These are phyloP conservation scores for Venturia nashicola DNA, from an alignment of 2,329 filamentous ascomycete species.

Conservation along the genomic window DNA sequence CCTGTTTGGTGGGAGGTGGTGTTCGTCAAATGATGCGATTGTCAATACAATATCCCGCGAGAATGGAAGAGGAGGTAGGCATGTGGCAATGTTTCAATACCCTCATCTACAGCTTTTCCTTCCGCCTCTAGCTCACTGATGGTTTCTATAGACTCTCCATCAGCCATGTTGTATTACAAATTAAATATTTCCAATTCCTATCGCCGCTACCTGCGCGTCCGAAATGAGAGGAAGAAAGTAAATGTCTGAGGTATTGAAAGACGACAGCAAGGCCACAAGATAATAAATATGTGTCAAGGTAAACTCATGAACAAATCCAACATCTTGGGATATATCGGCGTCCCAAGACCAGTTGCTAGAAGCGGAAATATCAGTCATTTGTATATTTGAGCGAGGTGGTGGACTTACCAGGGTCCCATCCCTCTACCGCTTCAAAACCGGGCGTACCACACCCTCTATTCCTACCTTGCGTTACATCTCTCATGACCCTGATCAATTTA, in stretches of 20 bases:
- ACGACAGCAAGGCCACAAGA: not conserved
- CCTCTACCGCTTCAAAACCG: constrained; percentile 1
- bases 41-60: too few species aligned
- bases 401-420: constrained; percentile 7
- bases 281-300: not conserved
- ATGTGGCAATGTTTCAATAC: too few species aligned
- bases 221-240: not conserved
- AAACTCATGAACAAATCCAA: constrained; percentile 9
- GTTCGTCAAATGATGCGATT: too few species aligned
- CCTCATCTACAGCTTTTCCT: too few species aligned
- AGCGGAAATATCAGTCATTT: not conserved
- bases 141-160: not conserved
- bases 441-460: constrained; percentile 7
- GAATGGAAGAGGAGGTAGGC: too few species aligned
- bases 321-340: constrained; percentile 10
- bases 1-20: too few species aligned
- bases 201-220: constrained; percentile 2
- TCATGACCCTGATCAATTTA: constrained; percentile 1
- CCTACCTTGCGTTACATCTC: constrained; percentile 2
- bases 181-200: not conserved
- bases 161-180: not conserved
- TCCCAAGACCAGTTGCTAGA: constrained; percentile 6
- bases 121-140: too few species aligned
- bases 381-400: not conserved
- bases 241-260: not conserved